phyloP scores from a whole-genome alignment of 2,329 filamentous ascomycete species.

The Diaporthe vaccinii region DNA sequence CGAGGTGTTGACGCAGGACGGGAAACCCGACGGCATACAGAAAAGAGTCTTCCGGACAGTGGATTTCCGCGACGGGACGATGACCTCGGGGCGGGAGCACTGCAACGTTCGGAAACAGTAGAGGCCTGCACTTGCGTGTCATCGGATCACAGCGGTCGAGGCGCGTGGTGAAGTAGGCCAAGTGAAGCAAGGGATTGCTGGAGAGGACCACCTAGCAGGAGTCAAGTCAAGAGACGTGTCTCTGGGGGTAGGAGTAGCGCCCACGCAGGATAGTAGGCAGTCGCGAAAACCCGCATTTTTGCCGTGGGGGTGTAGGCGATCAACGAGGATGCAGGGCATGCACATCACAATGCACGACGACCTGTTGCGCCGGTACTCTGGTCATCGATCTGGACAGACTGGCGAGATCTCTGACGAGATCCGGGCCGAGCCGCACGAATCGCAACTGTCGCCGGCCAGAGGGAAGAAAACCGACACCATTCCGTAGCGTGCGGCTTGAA shows the following conservation, averaged over 20 bases:
- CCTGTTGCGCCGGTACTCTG: background rate
- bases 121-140: background rate
- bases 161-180: background rate
- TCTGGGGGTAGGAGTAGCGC: background rate
- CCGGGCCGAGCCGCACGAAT: conserved; percentile 19
- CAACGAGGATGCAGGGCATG: conserved; percentile 8
- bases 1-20: background rate
- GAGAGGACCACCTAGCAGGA: background rate
- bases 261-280: too few species aligned
- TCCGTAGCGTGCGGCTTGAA: conserved; percentile 14
- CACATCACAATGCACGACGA: background rate
- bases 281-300: background rate
- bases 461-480: background rate
- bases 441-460: background rate
- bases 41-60: background rate
- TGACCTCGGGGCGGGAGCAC: too few species aligned
- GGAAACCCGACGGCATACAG: background rate
- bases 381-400: background rate
- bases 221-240: background rate
- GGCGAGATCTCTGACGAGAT: conserved; percentile 16
- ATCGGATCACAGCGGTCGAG: background rate
- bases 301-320: conserved; percentile 1
- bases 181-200: background rate
- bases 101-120: background rate
- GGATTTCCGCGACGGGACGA: background rate